These are phyloP conservation scores for Pleurotus eryngii DNA, from an alignment of 768 basidiomycete species.

Conservation along the genomic window DNA sequence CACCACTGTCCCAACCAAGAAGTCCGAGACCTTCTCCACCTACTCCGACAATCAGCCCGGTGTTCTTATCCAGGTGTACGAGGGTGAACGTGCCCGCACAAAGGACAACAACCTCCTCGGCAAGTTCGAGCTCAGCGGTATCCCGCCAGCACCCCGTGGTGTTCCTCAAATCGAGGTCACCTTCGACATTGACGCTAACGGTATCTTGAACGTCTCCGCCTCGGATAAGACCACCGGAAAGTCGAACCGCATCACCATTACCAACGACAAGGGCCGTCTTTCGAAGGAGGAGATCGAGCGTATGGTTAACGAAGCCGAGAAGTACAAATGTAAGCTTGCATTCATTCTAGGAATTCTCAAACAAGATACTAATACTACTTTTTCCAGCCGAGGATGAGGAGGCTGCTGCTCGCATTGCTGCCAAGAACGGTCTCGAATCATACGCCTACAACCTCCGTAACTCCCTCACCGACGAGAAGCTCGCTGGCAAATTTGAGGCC, in stretches of 20 bases:
- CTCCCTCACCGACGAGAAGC: constrained; percentile 80
- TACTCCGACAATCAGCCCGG: constrained; percentile 99
- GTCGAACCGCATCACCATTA: constrained; percentile 91
- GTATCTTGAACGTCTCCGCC: constrained; percentile 94
- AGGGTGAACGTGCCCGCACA: constrained; percentile 97
- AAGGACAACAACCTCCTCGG: constrained; percentile 99
- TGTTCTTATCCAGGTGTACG: constrained; percentile 96
- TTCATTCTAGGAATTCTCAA: neutral
- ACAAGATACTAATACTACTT: constrained; percentile 14
- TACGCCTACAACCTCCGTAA: constrained; percentile 95
- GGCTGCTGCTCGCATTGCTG: constrained; percentile 73
- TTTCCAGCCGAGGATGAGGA: constrained; percentile 77
- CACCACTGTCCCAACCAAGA: constrained; percentile 98
- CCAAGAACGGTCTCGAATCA: constrained; percentile 93
- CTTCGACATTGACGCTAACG: constrained; percentile 97
- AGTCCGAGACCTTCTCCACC: constrained; percentile 97
- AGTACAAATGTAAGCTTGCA: constrained; percentile 68
- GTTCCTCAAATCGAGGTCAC: constrained; percentile 98
- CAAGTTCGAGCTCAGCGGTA: constrained; percentile 96
- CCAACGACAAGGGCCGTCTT: constrained; percentile 94
- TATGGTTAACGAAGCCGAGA: constrained; percentile 94
- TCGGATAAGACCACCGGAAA: constrained; percentile 97
- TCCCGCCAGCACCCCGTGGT: constrained; percentile 95
- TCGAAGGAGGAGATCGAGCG: constrained; percentile 98
- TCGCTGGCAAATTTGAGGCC: constrained; percentile 83